Conservation (phyloP, 75 land plant genomes). For the Pseudotsuga menziesii region DNA sequence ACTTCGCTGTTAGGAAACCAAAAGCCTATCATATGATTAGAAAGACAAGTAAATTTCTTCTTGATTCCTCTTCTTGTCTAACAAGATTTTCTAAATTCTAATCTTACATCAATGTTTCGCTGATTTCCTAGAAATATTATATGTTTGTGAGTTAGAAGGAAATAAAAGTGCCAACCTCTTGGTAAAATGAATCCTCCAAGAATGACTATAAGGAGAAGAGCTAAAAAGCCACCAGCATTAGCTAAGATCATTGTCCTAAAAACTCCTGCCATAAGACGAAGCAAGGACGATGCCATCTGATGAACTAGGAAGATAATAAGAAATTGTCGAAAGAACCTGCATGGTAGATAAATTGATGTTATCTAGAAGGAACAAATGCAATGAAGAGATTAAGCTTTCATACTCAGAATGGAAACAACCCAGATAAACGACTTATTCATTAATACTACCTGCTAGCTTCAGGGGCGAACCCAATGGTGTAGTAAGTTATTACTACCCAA, state of each 20-base stretch:
- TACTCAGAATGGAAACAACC: neutral
- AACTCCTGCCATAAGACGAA: conserved; percentile 53
- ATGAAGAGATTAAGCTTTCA: neutral
- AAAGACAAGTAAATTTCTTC: no score
- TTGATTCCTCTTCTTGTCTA: no score
- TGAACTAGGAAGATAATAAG: conserved; percentile 44
- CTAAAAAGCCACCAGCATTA: conserved; percentile 39
- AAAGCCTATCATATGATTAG: neutral
- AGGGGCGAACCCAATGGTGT: conserved; percentile 28
- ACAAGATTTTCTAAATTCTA: neutral
- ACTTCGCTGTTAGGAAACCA: no score
- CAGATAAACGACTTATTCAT: neutral
- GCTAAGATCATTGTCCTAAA: conserved; percentile 46
- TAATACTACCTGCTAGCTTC: conserved; percentile 15
- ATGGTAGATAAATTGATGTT: neutral
- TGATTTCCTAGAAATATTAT: neutral
- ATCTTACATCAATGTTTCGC: neutral
- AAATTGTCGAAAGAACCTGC: conserved; percentile 53
- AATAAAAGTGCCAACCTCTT: conserved; percentile 17
- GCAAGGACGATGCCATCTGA: conserved; percentile 57
- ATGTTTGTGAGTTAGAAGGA: neutral
- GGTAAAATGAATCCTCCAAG: conserved; percentile 52
- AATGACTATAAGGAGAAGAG: conserved; percentile 30
- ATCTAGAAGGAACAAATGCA: neutral
- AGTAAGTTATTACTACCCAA: conserved; percentile 22